Evolutionary conservation across 495 filamentous ascomycete genomes (phyloP), one percentile per base, ranked within the genome.

Genomic region (Jackrogersella multiformis): DNA sequence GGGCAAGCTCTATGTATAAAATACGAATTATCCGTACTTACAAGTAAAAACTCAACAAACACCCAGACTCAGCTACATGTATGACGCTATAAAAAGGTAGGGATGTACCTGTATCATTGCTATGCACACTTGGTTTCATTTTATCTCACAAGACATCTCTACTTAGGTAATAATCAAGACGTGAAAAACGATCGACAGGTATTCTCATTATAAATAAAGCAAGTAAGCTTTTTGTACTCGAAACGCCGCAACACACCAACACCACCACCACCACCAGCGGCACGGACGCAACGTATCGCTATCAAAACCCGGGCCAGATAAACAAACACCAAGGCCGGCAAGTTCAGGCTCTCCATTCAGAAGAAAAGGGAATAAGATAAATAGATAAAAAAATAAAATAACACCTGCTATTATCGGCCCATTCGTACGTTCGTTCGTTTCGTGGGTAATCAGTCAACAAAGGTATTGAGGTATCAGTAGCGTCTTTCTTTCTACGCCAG

Each of bases 401-500:
- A 13, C 26, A 7, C 42, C 24, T 5, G 26, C 45, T n/a, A 49
- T 21, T 21, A 21, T 46, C 21, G n/a, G 12, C 21, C 41, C 41
- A 1, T 16, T 18, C 42, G 21, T 46, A 24, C 20, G 42, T 46
- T 9, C 42, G 10, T 26, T 16, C 18, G 41, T 44, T 21, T 44
- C 38, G 20, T 18, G 15, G 20, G 3, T 42, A 42, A 42, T 10
- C 38, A 20, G 20, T 21, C 20, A 44, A 21, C 9, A 20, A 21
- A 23, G 18, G 16, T 42, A 42, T 5, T 4, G 41, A 21, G 13
- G 18, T 21, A 21, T 21, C 41, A 44, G 21, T 46, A 12, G 21
- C n/a, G 45, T 32, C 23, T 30, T 26, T 49, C 49, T 36, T 36
- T 53, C 49, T 53, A 53, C 1, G 49, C 49, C 49, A 53, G 49